Evolutionary conservation across 116 monocot genomes (phyloP), one percentile per base, ranked within the genome.

Genomic region (Zostera marina): DNA sequence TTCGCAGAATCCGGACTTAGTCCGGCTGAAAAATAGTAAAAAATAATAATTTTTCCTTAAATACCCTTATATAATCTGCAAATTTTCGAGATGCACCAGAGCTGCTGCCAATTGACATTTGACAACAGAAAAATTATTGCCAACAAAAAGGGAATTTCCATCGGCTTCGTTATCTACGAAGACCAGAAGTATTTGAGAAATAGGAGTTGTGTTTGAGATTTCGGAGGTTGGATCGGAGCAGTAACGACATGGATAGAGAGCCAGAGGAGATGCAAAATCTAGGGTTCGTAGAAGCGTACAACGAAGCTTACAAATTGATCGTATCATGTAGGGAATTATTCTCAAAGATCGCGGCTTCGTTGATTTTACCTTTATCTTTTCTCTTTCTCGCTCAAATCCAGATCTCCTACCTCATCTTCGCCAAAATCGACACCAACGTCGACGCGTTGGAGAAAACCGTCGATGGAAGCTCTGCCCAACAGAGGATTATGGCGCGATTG

Each of bases 201-300:
- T 2, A 32, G 32, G 2, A 32, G 32, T 2, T 32, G 32, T 32
- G 32, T 1, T 32, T 32, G 32, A 32, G 32, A 32, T 32, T 32
- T 32, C 32, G 32, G 32, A 32, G 32, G 2, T 32, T 32, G 32
- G 32, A 32, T 32, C 32, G 32, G 32, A 32, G 32, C 32, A 32
- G 32, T 3, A 49, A 22, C 24, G 49, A 22, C 44, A 83, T 88
- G 88, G 88, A 88, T 59, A 67, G 66, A 23, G 88, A 88, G 56
- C 88, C 79, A 3, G 88, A 88, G 66, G 83, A 88, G 68, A 80
- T 88, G 45, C 88, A 88, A 39, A 75, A 77, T 75, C 75, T 83
- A 6, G 72, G 75, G 39, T 11, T 77, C 24, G 1, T 58, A 41
- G 88, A 77, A 19, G 73, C 82, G 51, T 77, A 63, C 71, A 23